Evolutionary conservation across 352 stramenopile species (phyloP).

Genomic region (Globisporangium emineosum): DNA sequence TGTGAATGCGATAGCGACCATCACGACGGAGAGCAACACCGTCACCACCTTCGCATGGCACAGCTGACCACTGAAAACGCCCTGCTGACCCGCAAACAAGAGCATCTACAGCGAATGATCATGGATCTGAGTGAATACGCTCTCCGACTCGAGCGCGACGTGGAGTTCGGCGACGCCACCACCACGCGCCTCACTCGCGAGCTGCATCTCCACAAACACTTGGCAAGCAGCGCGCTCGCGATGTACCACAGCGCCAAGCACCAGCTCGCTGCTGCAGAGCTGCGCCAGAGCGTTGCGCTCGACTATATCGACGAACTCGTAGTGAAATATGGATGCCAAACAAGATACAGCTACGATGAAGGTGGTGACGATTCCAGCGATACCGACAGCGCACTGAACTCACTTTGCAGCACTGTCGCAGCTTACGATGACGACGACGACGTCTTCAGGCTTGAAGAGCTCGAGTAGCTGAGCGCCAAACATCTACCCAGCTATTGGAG

Average conservation of each 20-base stretch:
- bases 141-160: not conserved
- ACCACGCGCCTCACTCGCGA: not conserved
- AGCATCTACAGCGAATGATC: not conserved
- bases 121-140: not conserved
- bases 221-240: not conserved
- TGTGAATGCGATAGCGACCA: not conserved
- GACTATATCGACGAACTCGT: conserved; percentile 10
- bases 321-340: conserved; percentile 1
- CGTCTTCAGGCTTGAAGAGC: not conserved
- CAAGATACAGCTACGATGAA: not conserved
- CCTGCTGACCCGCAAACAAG: not conserved
- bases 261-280: not conserved
- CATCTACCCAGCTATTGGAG: not conserved
- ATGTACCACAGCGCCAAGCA: conserved; percentile 11
- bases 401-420: not conserved
- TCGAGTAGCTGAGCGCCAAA: not conserved
- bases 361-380: not conserved
- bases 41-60: not conserved
- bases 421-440: not conserved
- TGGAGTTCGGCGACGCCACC: not conserved
- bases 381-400: not conserved
- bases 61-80: not conserved
- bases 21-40: not conserved
- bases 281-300: conserved; percentile 2
- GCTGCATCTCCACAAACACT: not conserved